A percentile compares a stretch with the other conserved stretches of the same genome.
These are phyloP conservation scores for Pythium coloratum DNA, from an alignment of 352 stramenopile species.

Conservation along the genomic window DNA sequence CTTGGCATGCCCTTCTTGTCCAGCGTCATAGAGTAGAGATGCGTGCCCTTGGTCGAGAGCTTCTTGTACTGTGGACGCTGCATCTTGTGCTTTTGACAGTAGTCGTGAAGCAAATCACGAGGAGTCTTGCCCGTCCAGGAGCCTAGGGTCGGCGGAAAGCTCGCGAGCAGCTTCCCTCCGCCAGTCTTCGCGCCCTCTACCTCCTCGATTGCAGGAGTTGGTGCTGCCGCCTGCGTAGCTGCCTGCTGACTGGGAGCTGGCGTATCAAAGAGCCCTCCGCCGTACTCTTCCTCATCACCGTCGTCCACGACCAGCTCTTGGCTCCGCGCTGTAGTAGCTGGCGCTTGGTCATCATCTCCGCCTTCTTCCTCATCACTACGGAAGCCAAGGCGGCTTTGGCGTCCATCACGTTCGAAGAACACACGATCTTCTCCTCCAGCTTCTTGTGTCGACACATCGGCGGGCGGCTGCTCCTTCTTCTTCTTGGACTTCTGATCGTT, in stretches of 20 bases:
- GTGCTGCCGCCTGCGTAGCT: conserved; percentile 28
- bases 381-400: conserved; percentile 24
- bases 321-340: background rate
- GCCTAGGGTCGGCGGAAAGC: conserved; percentile 3
- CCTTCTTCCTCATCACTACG: conserved; percentile 8
- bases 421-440: conserved; percentile 6
- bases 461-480: background rate
- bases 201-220: conserved; percentile 7
- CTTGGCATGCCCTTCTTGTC: conserved; percentile 24
- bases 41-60: conserved; percentile 26
- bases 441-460: background rate
- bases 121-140: conserved; percentile 84
- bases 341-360: background rate
- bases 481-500: conserved; percentile 24
- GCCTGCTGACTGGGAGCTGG: conserved; percentile 28
- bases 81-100: conserved; percentile 87
- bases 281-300: conserved; percentile 20
- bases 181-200: background rate
- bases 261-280: conserved; percentile 27
- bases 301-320: conserved; percentile 10
- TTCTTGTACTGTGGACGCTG: conserved; percentile 77
- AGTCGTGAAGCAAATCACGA: conserved; percentile 85
- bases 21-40: conserved; percentile 59
- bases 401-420: conserved; percentile 19
- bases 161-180: conserved; percentile 9